Conservation (phyloP, 768 basidiomycete species). For the Tricholoma bakamatsutake region DNA sequence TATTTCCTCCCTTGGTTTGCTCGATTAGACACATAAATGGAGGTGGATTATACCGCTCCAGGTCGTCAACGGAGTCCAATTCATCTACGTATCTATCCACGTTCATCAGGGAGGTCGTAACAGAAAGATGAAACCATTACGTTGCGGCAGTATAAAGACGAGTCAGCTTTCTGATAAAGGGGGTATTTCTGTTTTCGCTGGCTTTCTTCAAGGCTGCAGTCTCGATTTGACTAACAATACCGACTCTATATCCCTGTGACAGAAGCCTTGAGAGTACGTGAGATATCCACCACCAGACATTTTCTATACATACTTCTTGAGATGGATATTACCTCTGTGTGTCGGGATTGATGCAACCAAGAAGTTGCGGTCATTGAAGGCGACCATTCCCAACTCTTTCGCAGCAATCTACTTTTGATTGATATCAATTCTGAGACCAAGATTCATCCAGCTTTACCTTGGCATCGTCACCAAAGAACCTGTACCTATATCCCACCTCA, state of each 20-base stretch:
- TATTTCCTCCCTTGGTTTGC: slow-evolving; percentile 32
- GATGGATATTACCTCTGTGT: slow-evolving; percentile 60
- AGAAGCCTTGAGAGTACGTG: slow-evolving; percentile 42
- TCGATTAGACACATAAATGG: slow-evolving; percentile 72
- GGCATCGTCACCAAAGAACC: slow-evolving; percentile 82
- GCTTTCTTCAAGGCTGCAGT: slow-evolving; percentile 87
- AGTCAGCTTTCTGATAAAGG: slow-evolving; percentile 70
- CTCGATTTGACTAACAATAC: slow-evolving; percentile 77
- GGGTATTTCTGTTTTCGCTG: slow-evolving; percentile 64
- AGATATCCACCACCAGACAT: neutral
- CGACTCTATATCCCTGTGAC: slow-evolving; percentile 76
- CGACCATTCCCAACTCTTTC: slow-evolving; percentile 73
- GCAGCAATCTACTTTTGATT: slow-evolving; percentile 50
- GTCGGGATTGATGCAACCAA: slow-evolving; percentile 69
- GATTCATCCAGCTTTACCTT: slow-evolving; percentile 35
- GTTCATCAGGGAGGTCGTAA: neutral
- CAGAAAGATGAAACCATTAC: slow-evolving; percentile 38
- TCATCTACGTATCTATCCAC: slow-evolving; percentile 72
- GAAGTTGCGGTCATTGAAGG: slow-evolving; percentile 68
- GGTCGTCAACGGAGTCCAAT: slow-evolving; percentile 61
- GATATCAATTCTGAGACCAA: slow-evolving; percentile 1
- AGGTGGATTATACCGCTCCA: slow-evolving; percentile 51
- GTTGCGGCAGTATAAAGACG: slow-evolving; percentile 84
- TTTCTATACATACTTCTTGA: slow-evolving; percentile 56
- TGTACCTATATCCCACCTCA: slow-evolving; percentile 81